phyloP scores from a whole-genome alignment of 139 green algal species.

The Chlamydomonas sp. region DNA sequence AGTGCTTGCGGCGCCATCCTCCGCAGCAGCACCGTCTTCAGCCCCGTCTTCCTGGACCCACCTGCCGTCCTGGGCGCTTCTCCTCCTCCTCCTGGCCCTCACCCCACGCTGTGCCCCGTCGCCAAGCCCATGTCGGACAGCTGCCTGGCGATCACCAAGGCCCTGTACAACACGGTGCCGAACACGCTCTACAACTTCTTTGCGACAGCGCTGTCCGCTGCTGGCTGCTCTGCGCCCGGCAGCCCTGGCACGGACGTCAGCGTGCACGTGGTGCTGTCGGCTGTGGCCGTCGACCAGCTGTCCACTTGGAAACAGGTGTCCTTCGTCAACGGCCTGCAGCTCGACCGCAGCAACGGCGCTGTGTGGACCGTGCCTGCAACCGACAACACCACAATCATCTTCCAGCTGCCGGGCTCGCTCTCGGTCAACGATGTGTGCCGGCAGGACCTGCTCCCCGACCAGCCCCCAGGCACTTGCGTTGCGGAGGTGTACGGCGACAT shows the following conservation, averaged over 20 bases:
- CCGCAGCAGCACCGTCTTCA: conserved; percentile 7
- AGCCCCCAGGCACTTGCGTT: conserved; percentile 23
- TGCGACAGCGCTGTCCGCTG: not conserved
- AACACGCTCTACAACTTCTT: conserved; percentile 2
- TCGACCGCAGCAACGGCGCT: conserved; percentile 24
- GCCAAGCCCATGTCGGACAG: conserved; percentile 9
- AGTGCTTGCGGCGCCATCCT: conserved; percentile 40
- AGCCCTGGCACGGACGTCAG: not conserved
- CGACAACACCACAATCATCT: not conserved
- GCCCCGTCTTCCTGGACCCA: conserved; percentile 40
- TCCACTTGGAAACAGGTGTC: not conserved
- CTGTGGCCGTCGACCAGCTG: conserved; percentile 20
- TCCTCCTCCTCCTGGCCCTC: not conserved
- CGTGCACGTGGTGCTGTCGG: conserved; percentile 6
- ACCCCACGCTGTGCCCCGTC: not conserved
- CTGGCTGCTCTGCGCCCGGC: not conserved
- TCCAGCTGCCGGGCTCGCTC: conserved; percentile 27
- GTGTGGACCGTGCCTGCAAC: conserved; percentile 3
- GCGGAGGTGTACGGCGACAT: conserved; percentile 24
- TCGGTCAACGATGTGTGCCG: conserved; percentile 25
- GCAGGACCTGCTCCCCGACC: conserved; percentile 25
- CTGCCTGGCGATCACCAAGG: conserved; percentile 10
- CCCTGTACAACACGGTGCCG: conserved; percentile 23
- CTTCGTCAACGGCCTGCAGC: not conserved
- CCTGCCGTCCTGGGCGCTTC: not conserved